Evolutionary conservation across 2,329 filamentous ascomycete genomes (phyloP).

Genomic region (Elsinoe necatrix): DNA sequence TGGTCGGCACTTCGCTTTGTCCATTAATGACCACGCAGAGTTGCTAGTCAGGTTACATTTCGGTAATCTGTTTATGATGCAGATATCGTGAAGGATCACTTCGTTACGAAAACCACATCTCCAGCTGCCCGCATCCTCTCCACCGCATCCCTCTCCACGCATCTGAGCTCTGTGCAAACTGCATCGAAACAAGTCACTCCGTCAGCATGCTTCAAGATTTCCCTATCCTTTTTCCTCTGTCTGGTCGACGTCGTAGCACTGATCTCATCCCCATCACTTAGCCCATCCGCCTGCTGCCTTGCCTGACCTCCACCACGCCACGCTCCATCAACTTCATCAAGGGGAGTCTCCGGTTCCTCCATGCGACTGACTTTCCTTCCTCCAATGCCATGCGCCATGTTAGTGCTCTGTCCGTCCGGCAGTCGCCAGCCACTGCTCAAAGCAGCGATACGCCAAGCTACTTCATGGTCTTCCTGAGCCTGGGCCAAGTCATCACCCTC

Average conservation of each 20-base stretch:
- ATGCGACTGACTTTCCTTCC: conserved; percentile 22
- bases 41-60: too few species aligned
- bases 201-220: conserved; percentile 60
- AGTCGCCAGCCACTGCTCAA: conserved; percentile 24
- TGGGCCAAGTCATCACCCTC: conserved; percentile 6
- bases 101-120: conserved; percentile 18
- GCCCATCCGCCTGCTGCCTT: conserved; percentile 23
- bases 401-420: conserved; percentile 7
- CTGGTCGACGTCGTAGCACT: conserved; percentile 10
- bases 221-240: conserved; percentile 33
- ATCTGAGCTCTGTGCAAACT: conserved; percentile 66
- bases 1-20: neutral
- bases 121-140: conserved; percentile 54
- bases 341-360: conserved; percentile 23
- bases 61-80: too few species aligned
- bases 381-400: conserved; percentile 20
- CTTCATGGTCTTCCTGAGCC: conserved; percentile 19
- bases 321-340: conserved; percentile 9
- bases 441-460: conserved; percentile 29
- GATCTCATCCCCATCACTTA: conserved; percentile 16
- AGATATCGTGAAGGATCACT: too few species aligned
- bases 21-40: too few species aligned
- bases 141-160: conserved; percentile 63
- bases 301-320: conserved; percentile 30
- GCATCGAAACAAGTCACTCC: conserved; percentile 72